These are phyloP conservation scores for Atkinsonella texensis DNA, from an alignment of 2,329 filamentous ascomycete species.

Conservation along the genomic window DNA sequence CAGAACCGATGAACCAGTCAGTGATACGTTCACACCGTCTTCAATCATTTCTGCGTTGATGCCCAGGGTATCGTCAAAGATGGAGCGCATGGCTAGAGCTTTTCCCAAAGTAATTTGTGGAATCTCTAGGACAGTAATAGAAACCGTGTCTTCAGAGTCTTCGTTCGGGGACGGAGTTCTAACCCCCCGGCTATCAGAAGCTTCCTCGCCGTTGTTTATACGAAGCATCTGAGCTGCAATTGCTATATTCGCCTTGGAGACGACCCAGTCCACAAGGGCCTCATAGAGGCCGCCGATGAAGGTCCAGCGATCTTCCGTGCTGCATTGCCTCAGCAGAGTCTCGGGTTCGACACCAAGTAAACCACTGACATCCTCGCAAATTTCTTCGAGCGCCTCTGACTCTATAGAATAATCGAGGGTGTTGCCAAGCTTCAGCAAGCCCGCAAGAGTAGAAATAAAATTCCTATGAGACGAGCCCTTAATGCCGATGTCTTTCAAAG, in stretches of 20 bases:
- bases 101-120: constrained; percentile 72
- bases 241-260: constrained; percentile 74
- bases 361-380: constrained; percentile 81
- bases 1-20: constrained; percentile 68
- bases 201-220: constrained; percentile 54
- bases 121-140: constrained; percentile 78
- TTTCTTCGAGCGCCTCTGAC: constrained; percentile 69
- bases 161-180: constrained; percentile 57
- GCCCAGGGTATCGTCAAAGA: constrained; percentile 85
- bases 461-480: constrained; percentile 74
- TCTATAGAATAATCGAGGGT: constrained; percentile 77
- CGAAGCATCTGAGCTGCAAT: constrained; percentile 65
- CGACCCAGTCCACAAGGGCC: constrained; percentile 87
- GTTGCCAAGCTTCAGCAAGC: constrained; percentile 83
- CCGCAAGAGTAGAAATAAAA: constrained; percentile 75
- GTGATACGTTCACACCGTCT: constrained; percentile 68
- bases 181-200: constrained; percentile 48
- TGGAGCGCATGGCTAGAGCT: constrained; percentile 74
- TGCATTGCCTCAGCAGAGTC: constrained; percentile 63
- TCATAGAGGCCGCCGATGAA: constrained; percentile 85
- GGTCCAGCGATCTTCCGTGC: constrained; percentile 71
- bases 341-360: constrained; percentile 82
- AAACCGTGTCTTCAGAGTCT: constrained; percentile 71
- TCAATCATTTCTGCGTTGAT: constrained; percentile 98
- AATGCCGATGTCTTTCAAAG: constrained; percentile 85